A percentile compares a stretch with the other conserved stretches of the same genome.
phyloP scores from a whole-genome alignment of 2,329 filamentous ascomycete genomes.

The Fusarium bulbicola region DNA sequence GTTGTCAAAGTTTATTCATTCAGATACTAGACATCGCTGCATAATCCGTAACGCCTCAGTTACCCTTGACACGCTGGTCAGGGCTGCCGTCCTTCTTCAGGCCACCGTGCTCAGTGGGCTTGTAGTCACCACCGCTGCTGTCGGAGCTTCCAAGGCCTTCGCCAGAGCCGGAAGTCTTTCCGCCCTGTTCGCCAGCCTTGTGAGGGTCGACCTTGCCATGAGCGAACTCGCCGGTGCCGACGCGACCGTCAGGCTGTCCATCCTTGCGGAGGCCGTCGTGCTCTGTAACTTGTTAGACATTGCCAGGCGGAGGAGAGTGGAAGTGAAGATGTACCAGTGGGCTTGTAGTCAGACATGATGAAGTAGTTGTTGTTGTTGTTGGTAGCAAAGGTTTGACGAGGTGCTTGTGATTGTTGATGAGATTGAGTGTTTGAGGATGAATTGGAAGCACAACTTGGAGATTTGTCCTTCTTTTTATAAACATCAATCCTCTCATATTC shows the following conservation, averaged over 20 bases:
- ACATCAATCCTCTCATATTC: neutral
- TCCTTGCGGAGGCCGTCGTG: conserved; percentile 39
- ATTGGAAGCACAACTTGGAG: neutral
- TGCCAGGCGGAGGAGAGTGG: rapidly evolving
- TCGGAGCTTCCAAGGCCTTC: conserved; percentile 2
- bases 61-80: conserved; percentile 26
- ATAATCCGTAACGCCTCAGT: neutral
- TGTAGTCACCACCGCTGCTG: conserved; percentile 14
- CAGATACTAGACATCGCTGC: neutral
- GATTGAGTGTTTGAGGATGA: neutral
- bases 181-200: conserved; percentile 29
- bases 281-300: neutral
- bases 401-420: neutral
- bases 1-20: neutral
- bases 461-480: neutral
- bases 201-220: conserved; percentile 37
- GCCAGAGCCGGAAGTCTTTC: conserved; percentile 22
- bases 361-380: neutral
- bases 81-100: conserved; percentile 26
- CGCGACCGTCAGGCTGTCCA: conserved; percentile 32
- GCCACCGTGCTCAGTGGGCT: conserved; percentile 25
- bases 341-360: conserved; percentile 29
- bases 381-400: neutral
- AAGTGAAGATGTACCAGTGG: conserved; percentile 8
- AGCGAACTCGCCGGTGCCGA: conserved; percentile 38